Evolutionary conservation across 148 eudicot species (phyloP), one percentile per base, ranked within the genome.

Genomic region (Heliosperma pusillum): DNA sequence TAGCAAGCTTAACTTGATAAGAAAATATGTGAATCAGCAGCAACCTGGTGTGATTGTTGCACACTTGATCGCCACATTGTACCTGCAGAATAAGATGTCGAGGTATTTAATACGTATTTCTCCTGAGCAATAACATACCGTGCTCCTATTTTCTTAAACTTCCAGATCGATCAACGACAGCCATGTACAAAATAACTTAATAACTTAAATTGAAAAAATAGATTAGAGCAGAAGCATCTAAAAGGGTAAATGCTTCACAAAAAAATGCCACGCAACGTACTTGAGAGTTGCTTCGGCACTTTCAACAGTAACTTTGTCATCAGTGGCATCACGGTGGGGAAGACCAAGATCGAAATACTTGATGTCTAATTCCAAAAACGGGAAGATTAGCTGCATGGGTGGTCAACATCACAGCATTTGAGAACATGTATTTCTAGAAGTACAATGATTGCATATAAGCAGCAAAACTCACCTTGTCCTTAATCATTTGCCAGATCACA

Each of bases 11-110:
- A 29, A 25, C 60, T 50, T 52, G 60, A 30, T 12, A 45, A 44
- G 58, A 57, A 47, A 69, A 45, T 2, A 13, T 36, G 22, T 62
- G 74, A 71, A 59, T 42, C 19, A 16, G 8, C 17, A 76, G n/a
- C 16, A 77, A 91, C 97, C 98, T 86, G 98, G 98, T 70, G 98
- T 93, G 66, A 93, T 93, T 25, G 98, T 93, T 40, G 98, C 98
- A 83, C 98, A 93, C 83, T 93, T 93, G 68, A 93, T 93, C 25
- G 94, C 97, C 62, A 93, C 97, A 69, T 93, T 93, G 86, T 93
- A 93, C 92, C 98, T 93, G 76, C 66, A 81, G 75, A 64, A 65
- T 22, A 62, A 19, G 56, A 66, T 44, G 61, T 47, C 40, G 20
- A 8, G n/a, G 2, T 68, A 76, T 69, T 71, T 71, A 71, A 42